phyloP scores from a whole-genome alignment of 495 filamentous ascomycete genomes.

The Cryomyces antarcticus region DNA sequence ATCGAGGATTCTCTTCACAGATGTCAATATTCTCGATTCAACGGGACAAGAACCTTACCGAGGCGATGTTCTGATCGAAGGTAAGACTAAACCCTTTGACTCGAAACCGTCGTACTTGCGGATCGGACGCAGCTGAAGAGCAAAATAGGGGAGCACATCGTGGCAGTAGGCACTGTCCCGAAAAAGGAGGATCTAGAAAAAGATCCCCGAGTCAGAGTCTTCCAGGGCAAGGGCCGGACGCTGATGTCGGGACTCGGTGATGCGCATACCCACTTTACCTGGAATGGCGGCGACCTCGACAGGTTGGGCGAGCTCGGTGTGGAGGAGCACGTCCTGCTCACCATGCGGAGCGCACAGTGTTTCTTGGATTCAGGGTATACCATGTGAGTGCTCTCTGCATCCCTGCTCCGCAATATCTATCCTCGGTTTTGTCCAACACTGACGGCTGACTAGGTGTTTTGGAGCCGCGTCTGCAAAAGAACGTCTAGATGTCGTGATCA shows the following conservation, averaged over 20 bases:
- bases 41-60: conserved; percentile 25
- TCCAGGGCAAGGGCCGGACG: conserved; percentile 23
- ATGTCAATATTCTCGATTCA: conserved; percentile 30
- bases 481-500: conserved; percentile 28
- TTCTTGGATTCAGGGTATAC: conserved; percentile 28
- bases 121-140: neutral
- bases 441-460: conserved; percentile 17
- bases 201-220: conserved; percentile 18
- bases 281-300: conserved; percentile 25
- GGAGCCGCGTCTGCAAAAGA: conserved; percentile 30
- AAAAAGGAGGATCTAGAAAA: conserved; percentile 14
- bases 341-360: conserved; percentile 21
- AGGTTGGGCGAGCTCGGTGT: conserved; percentile 21
- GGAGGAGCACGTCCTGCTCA: conserved; percentile 29
- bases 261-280: conserved; percentile 29
- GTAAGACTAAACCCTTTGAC: too few species aligned
- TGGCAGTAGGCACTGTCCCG: conserved; percentile 22
- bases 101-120: neutral
- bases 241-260: conserved; percentile 30
- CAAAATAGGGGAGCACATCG: conserved; percentile 18
- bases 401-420: neutral
- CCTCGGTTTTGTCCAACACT: neutral
- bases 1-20: conserved; percentile 23
- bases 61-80: conserved; percentile 28
- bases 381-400: conserved; percentile 13